Evolutionary conservation across 2,329 filamentous ascomycete species (phyloP), one percentile per base, ranked within the genome.

Genomic region (Tolypocladium ophioglossoides): DNA sequence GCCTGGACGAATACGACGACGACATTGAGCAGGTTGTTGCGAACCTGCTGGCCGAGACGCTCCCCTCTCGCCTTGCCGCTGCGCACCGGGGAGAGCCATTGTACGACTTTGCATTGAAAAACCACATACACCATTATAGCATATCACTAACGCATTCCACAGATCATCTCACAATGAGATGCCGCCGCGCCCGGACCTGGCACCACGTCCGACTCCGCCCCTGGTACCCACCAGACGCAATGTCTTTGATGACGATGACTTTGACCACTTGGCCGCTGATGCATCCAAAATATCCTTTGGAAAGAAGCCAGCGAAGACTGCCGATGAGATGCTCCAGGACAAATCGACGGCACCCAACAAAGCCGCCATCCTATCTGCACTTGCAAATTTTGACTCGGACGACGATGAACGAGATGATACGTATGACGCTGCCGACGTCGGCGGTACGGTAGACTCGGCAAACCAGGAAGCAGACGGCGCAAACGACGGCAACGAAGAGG

Each of bases 341-440:
- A 80, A 80, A 51, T 78, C 80, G 22, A 73, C 73, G 1, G 83
- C 85, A 4, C 82, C 86, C 2, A 84, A 85, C 62, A 96, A 95
- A 72, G 89, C 90, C 0, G 86, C 90, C 12, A 96, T 96, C 61
- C 74, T 96, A 27, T 89, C 91, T 3, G 92, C 92, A 0, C 80
- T 97, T 2, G 89, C 90, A 18, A 80, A 86, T 0, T 96, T 97
- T 61, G 91, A 97, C 71, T 86, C 86, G 0, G 92, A 97, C 62
- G 94, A 97, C 61, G 94, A 99, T 67, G 94, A 99, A 72, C 83
- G 91, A 38, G 94, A 99, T 68, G 94, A 99, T 68, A 97, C 92
- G 0, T 99, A 99, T 66, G 94, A 99, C 63, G 83, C 86, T 2
- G 89, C 84, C 51, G 94, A 97, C 64, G 90, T 97, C 2, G 94